Conservation (phyloP, 192 early-diverging fungal genomes). For the Coemansia javaensis region DNA sequence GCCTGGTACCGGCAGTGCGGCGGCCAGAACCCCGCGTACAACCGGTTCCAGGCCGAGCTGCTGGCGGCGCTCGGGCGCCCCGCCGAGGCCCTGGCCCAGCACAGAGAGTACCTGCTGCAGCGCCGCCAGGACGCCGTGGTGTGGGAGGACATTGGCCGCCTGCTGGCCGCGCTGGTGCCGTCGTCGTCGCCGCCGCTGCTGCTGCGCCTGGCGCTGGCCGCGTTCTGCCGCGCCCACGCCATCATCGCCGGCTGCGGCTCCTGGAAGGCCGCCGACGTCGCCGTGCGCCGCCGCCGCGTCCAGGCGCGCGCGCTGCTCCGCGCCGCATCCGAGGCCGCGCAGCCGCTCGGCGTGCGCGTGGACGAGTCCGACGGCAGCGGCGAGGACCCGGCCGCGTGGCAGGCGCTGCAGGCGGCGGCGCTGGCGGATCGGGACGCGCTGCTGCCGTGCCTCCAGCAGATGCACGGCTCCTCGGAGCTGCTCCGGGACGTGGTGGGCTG, state of each 20-base stretch:
- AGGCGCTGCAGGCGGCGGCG: too few species aligned
- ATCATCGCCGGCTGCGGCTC: slow-evolving; percentile 21
- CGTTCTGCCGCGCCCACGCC: slow-evolving; percentile 14
- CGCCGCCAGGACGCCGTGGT: slow-evolving; percentile 34
- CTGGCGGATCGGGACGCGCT: too few species aligned
- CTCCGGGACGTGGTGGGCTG: not conserved
- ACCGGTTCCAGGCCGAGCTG: slow-evolving; percentile 18
- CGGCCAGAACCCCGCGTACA: slow-evolving; percentile 38
- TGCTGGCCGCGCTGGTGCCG: slow-evolving; percentile 6
- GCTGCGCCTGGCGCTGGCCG: slow-evolving; percentile 20
- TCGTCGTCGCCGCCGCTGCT: not conserved
- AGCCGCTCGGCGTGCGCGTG: not conserved
- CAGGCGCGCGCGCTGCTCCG: slow-evolving; percentile 6
- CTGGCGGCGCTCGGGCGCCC: slow-evolving; percentile 10
- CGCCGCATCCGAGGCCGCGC: not conserved
- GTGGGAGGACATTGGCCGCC: slow-evolving; percentile 34
- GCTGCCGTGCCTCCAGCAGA: too few species aligned
- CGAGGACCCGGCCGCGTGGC: too few species aligned
- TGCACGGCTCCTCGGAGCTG: too few species aligned
- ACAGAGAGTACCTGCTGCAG: slow-evolving; percentile 20
- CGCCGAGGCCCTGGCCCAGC: slow-evolving; percentile 19
- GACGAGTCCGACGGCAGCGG: not conserved
- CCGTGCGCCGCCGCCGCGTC: slow-evolving; percentile 11
- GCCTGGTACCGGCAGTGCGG: slow-evolving; percentile 33
- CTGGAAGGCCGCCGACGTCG: slow-evolving; percentile 17